These are phyloP conservation scores for Plantago rigida DNA, from an alignment of 305 asterid genomes.

Conservation along the genomic window DNA sequence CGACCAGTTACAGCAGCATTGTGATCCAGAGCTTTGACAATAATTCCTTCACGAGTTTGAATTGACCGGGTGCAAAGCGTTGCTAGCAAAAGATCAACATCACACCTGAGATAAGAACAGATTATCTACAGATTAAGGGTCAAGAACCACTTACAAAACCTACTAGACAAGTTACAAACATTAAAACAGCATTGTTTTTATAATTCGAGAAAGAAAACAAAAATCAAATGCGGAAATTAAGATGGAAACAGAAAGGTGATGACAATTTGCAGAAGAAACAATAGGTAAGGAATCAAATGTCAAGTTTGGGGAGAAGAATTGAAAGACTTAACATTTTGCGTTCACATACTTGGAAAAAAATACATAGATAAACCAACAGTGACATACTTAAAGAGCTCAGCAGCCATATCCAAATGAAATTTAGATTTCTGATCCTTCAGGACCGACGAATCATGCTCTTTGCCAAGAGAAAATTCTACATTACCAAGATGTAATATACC, in stretches of 20 bases:
- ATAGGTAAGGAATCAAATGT: constrained; percentile 3
- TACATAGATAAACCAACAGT: constrained; percentile 8
- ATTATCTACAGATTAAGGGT: constrained; percentile 21
- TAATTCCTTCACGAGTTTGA: constrained; percentile 81
- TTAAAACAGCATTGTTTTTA: constrained; percentile 6
- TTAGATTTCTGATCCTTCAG: constrained; percentile 62
- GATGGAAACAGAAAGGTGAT: constrained; percentile 15
- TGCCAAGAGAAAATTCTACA: constrained; percentile 41
- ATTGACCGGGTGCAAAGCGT: constrained; percentile 84
- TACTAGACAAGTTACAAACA: constrained; percentile 18
- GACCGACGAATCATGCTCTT: constrained; percentile 40
- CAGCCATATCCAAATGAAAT: constrained; percentile 82
- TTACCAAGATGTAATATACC: constrained; percentile 95
- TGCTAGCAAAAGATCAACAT: constrained; percentile 62
- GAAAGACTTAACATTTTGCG: constrained; percentile 2
- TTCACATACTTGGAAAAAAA: constrained; percentile 12
- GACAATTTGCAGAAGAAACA: constrained; percentile 22
- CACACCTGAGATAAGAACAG: constrained; percentile 55
- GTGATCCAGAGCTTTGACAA: constrained; percentile 78
- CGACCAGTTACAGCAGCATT: constrained; percentile 88
- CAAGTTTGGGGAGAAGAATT: background rate
- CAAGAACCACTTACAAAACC: constrained; percentile 18
- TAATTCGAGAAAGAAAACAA: constrained; percentile 3
- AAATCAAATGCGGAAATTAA: constrained; percentile 4
- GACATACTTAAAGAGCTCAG: constrained; percentile 69